Conservation (phyloP, 1,284 basidiomycete species). For the Leccinum solheimii region DNA sequence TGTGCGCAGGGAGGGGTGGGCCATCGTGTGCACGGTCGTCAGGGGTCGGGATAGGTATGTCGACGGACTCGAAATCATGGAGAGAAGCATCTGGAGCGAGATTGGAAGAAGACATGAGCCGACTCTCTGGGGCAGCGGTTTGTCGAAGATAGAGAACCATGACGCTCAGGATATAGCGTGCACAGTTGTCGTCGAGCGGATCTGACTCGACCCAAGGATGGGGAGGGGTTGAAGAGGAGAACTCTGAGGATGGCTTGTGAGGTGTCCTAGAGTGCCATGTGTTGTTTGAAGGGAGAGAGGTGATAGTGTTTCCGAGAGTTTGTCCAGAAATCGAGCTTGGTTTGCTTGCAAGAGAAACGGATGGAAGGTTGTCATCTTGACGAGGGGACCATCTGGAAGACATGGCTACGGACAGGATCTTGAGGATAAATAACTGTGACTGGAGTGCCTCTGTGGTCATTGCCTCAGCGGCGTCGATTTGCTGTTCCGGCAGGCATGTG, state of each 20-base stretch:
- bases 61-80: conserved; percentile 65
- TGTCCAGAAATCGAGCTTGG: conserved; percentile 29
- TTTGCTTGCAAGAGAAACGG: conserved; percentile 45
- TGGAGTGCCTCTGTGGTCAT: conserved; percentile 76
- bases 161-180: conserved; percentile 82
- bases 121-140: conserved; percentile 57
- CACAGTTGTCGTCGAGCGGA: conserved; percentile 82
- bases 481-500: conserved; percentile 37
- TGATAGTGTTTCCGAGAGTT: conserved; percentile 13
- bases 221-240: conserved; percentile 38
- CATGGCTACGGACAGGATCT: conserved; percentile 78
- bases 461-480: conserved; percentile 52
- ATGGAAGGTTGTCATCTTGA: conserved; percentile 40
- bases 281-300: conserved; percentile 17
- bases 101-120: conserved; percentile 63
- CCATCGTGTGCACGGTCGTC: conserved; percentile 25
- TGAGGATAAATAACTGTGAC: conserved; percentile 87
- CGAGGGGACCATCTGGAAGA: conserved; percentile 69
- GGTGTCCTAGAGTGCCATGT: conserved; percentile 34
- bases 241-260: conserved; percentile 42
- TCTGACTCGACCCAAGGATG: conserved; percentile 64
- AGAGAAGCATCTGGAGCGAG: conserved; percentile 66
- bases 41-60: conserved; percentile 39
- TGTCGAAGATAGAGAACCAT: conserved; percentile 83
- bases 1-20: conserved; percentile 33